phyloP scores from a whole-genome alignment of 768 basidiomycete species.

The Mycena haematopus region DNA sequence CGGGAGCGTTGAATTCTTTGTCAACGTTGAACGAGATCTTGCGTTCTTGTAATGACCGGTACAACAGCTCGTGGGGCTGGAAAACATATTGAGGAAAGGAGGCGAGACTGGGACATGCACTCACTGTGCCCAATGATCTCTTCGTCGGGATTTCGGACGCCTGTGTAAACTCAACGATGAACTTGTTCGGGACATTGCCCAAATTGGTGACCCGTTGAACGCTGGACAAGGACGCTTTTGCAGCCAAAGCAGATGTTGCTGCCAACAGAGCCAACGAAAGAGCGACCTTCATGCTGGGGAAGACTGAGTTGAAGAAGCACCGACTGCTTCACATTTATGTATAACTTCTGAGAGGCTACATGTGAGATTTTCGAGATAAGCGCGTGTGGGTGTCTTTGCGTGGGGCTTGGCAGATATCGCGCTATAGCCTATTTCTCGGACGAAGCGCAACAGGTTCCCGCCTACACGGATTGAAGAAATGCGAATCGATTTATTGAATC shows the following conservation, averaged over 20 bases:
- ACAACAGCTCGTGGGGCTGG: conserved; percentile 59
- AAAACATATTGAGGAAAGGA: background rate
- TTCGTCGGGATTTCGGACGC: conserved; percentile 45
- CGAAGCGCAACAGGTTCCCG: too few relatives aligned
- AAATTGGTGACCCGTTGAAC: conserved; percentile 46
- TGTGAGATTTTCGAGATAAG: too few relatives aligned
- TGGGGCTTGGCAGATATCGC: too few relatives aligned
- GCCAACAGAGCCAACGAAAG: background rate
- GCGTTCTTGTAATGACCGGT: conserved; percentile 51
- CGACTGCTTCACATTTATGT: background rate
- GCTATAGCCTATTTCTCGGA: too few relatives aligned
- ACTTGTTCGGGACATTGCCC: conserved; percentile 53
- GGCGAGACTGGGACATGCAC: background rate
- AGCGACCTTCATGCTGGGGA: background rate
- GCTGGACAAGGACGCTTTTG: conserved; percentile 17
- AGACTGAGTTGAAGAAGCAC: background rate
- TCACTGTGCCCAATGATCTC: conserved; percentile 36
- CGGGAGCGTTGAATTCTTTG: conserved; percentile 57
- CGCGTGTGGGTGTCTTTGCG: too few relatives aligned
- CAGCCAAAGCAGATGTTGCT: background rate
- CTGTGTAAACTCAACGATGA: conserved; percentile 62
- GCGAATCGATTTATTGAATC: too few relatives aligned
- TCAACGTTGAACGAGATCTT: conserved; percentile 52
- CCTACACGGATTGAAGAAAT: too few relatives aligned
- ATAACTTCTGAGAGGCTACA: background rate